phyloP scores from a whole-genome alignment of 2,329 filamentous ascomycete species.

The Epicoccum nigrum region DNA sequence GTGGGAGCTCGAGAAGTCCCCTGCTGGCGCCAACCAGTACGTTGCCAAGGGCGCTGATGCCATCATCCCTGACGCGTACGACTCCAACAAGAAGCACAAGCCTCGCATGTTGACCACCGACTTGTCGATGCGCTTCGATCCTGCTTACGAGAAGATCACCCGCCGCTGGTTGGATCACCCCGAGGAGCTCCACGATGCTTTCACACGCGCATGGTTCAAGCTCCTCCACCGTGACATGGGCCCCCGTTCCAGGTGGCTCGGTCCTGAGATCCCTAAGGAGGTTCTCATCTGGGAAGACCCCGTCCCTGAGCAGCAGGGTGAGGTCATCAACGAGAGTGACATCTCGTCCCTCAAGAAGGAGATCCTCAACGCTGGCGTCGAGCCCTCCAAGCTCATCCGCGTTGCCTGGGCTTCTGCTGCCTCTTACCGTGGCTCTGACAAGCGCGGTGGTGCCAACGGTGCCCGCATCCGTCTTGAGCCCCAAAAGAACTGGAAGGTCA shows the following conservation, averaged over 20 bases:
- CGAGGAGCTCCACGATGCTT: conserved; percentile 71
- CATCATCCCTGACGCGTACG: conserved; percentile 74
- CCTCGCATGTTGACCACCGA: conserved; percentile 81
- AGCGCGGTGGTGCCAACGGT: conserved; percentile 82
- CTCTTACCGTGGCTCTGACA: conserved; percentile 65
- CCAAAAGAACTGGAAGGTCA: conserved; percentile 74
- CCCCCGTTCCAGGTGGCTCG: conserved; percentile 71
- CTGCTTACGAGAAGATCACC: conserved; percentile 76
- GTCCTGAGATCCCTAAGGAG: conserved; percentile 75
- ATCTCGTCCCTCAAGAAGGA: conserved; percentile 70
- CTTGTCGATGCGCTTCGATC: conserved; percentile 73
- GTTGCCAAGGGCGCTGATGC: conserved; percentile 70
- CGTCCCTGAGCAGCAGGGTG: conserved; percentile 64
- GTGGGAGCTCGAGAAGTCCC: conserved; percentile 77
- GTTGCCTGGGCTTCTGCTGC: conserved; percentile 47
- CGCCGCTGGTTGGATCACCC: conserved; percentile 72
- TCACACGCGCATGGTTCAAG: conserved; percentile 82
- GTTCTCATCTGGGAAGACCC: conserved; percentile 77
- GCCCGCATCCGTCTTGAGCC: conserved; percentile 76
- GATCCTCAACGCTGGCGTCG: conserved; percentile 68
- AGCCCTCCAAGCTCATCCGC: conserved; percentile 66
- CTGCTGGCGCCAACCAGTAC: conserved; percentile 79
- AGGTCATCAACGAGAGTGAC: conserved; percentile 67
- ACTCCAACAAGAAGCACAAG: conserved; percentile 72
- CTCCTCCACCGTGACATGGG: conserved; percentile 81